phyloP scores from a whole-genome alignment of 306 rosid genomes.

The Aeschynomene evenia region DNA sequence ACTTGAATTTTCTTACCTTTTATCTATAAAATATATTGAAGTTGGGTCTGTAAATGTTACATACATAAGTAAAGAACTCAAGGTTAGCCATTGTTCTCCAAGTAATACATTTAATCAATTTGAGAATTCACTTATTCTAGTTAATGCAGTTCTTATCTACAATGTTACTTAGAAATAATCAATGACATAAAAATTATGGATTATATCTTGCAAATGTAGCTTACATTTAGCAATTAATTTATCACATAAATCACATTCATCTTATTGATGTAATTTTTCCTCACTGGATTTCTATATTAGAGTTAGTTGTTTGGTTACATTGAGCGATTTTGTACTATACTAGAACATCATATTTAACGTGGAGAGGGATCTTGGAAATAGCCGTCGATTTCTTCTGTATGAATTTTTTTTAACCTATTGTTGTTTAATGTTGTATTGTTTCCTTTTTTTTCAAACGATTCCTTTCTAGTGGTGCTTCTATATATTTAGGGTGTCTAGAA shows the following conservation, averaged over 20 bases:
- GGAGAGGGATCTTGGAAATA: neutral
- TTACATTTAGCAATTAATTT: neutral
- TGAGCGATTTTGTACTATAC: neutral
- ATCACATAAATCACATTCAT: neutral
- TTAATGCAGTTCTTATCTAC: neutral
- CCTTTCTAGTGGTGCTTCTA: neutral
- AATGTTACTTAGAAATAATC: conserved; percentile 1
- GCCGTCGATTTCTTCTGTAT: neutral
- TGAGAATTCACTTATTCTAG: neutral
- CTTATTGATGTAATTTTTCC: neutral
- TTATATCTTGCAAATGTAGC: neutral
- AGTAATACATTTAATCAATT: neutral
- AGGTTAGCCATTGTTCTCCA: neutral
- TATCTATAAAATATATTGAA: neutral
- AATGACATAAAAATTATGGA: neutral
- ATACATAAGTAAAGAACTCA: neutral
- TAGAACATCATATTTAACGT: neutral
- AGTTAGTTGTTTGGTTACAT: neutral
- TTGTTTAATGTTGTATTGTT: neutral
- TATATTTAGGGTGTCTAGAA: too few species aligned
- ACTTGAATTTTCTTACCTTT: neutral
- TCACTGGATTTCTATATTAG: neutral
- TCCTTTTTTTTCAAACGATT: conserved; percentile 13
- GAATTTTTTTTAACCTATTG: neutral
- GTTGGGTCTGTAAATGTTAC: neutral